These are phyloP conservation scores for Candida silvicultrix DNA, from an alignment of 805 yeast species.

Conservation along the genomic window DNA sequence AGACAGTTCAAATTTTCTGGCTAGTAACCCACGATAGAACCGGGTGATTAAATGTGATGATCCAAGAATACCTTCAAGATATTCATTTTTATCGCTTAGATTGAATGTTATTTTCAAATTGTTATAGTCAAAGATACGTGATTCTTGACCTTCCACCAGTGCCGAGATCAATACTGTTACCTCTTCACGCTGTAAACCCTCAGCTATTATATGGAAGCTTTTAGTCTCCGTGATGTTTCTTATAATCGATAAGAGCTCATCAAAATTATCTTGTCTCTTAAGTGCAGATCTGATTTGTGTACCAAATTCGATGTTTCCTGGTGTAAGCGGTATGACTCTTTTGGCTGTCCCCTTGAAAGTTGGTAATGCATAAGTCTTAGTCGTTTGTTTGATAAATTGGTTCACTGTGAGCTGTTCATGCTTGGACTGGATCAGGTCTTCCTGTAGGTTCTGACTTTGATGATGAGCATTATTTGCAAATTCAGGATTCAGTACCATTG, in stretches of 20 bases:
- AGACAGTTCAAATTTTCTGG: neutral
- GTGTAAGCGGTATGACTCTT: neutral
- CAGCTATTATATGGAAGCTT: neutral
- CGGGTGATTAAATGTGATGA: neutral
- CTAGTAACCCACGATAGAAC: neutral
- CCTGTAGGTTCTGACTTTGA: neutral
- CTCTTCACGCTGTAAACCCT: constrained; percentile 4
- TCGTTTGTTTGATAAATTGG: neutral
- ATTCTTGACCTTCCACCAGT: constrained; percentile 1
- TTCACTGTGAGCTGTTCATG: neutral
- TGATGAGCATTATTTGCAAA: neutral
- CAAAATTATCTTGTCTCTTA: neutral
- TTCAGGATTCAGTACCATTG: constrained; percentile 1
- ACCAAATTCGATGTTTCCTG: neutral
- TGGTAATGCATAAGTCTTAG: neutral
- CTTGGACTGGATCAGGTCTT: neutral
- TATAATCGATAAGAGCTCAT: neutral
- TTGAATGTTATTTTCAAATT: neutral
- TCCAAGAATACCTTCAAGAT: neutral
- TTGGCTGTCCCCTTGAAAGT: neutral
- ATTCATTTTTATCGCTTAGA: neutral
- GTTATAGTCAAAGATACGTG: neutral
- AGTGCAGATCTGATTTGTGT: neutral
- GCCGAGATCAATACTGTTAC: constrained; percentile 1
- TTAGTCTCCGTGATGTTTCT: neutral